Conservation (phyloP, 2,329 filamentous ascomycete genomes). For the Teratosphaeriaceae sp. region DNA sequence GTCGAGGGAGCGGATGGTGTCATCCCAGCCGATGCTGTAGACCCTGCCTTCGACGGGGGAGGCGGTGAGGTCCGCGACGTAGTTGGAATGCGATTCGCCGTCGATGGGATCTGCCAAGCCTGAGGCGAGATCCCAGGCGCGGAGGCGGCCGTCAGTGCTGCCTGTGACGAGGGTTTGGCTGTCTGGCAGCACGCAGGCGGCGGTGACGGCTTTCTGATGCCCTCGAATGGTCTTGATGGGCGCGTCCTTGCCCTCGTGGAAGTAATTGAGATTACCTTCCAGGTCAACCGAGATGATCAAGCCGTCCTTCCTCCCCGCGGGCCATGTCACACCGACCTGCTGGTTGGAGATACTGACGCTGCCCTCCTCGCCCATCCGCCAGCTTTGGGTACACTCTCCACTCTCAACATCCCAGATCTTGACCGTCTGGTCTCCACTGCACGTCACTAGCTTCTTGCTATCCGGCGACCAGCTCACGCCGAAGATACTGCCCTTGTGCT, state of each 20-base stretch:
- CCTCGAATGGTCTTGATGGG: slow-evolving; percentile 71
- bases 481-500: slow-evolving; percentile 87
- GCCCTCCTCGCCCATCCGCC: slow-evolving; percentile 74
- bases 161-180: slow-evolving; percentile 72
- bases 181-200: slow-evolving; percentile 57
- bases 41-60: slow-evolving; percentile 45
- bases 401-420: slow-evolving; percentile 87
- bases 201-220: slow-evolving; percentile 86
- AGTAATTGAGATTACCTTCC: slow-evolving; percentile 83
- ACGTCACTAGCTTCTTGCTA: slow-evolving; percentile 79
- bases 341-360: slow-evolving; percentile 69
- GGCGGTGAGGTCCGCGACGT: slow-evolving; percentile 68
- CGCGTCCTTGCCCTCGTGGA: slow-evolving; percentile 62
- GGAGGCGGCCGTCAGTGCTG: slow-evolving; percentile 83
- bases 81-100: slow-evolving; percentile 77
- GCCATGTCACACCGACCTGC: slow-evolving; percentile 92
- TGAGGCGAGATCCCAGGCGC: slow-evolving; percentile 69
- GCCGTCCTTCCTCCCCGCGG: slow-evolving; percentile 71
- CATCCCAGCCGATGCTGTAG: slow-evolving; percentile 93
- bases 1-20: slow-evolving; percentile 75
- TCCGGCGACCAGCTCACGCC: slow-evolving; percentile 85
- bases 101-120: slow-evolving; percentile 67
- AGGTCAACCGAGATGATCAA: slow-evolving; percentile 86
- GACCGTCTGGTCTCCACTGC: slow-evolving; percentile 89
- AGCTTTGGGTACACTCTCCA: slow-evolving; percentile 70